Evolutionary conservation across 116 monocot species (phyloP), one percentile per base, ranked within the genome.

Genomic region (Posidonia oceanica): DNA sequence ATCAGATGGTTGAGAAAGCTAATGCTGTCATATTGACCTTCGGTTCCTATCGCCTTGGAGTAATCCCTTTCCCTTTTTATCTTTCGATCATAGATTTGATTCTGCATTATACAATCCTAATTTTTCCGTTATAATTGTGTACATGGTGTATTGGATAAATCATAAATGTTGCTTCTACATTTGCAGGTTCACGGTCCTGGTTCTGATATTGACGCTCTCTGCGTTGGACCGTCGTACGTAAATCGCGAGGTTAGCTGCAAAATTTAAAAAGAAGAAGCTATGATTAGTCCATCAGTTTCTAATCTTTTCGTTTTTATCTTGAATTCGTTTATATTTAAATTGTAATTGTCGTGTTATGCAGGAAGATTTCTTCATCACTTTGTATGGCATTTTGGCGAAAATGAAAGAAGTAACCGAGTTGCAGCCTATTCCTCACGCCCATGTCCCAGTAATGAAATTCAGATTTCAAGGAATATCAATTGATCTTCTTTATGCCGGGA

Each of bases 391-490:
- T 58, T 83, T 98, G 70, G 76, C 77, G 52, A 77, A 77, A 52
- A 86, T 75, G 75, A 93, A 86, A 72, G 98, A 93, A 72, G 83
- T 98, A 13, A 65, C 93, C 61, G 98, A 98, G 82, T 75, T 98
- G 21, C 93, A 93, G 56, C 87, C 98, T 14, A 82, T 98, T 58
- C 93, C 98, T 44, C 90, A 98, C 77, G 93, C 98, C 75, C 93
- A 93, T 87, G 98, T 98, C 60, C 98, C 93, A 44, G 90, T 98
- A 8, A 90, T 98, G 98, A 98, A 83, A 71, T 87, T 98, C 61
- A 98, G 93, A 70, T 93, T 93, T 70, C 76, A 64, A 72, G 98
- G 90, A 74, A 87, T 98, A 74, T 89, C 98, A 37, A 98, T 98
- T 61, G 98, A 98, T 60, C 93, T 98, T 78, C 87, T 98, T 21